These are phyloP conservation scores for Immersiella caudata DNA, from an alignment of 495 filamentous ascomycete genomes.

Conservation along the genomic window DNA sequence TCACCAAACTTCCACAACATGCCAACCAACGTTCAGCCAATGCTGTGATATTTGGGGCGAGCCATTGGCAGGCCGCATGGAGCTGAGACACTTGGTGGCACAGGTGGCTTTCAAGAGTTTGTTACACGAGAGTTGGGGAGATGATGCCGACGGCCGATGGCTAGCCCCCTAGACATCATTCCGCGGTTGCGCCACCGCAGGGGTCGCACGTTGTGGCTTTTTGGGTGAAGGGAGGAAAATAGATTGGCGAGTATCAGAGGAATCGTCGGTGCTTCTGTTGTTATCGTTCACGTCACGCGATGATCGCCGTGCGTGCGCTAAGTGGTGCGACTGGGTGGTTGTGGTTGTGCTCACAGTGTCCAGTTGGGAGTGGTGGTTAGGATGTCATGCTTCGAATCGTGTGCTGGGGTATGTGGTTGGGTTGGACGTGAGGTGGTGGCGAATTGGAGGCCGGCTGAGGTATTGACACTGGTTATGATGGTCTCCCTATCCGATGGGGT, in stretches of 20 bases:
- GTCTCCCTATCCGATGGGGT: too few species aligned
- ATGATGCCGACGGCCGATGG: not conserved
- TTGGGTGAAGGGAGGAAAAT: not conserved
- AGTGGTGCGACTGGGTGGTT: not conserved
- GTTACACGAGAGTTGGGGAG: not conserved
- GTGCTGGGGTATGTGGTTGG: not conserved
- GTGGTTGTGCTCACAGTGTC: not conserved
- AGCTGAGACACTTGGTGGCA: not conserved
- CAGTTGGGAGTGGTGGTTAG: not conserved
- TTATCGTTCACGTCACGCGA: not conserved
- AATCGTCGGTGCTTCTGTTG: not conserved
- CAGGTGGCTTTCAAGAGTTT: not conserved
- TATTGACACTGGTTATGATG: too few species aligned
- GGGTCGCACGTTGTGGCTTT: not conserved
- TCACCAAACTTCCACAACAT: not conserved
- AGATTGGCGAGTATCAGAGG: not conserved
- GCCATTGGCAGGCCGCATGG: not conserved
- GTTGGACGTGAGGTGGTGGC: not conserved
- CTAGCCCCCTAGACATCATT: not conserved
- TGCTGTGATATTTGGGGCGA: not conserved
- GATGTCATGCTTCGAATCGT: not conserved
- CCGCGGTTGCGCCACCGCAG: not conserved
- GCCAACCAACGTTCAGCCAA: too few species aligned
- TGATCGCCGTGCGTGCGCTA: not conserved
- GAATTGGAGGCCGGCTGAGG: not conserved